A percentile compares a stretch with the other conserved stretches of the same genome.
Conservation (phyloP, 2,329 filamentous ascomycete genomes). For the Leptographium lundbergii region DNA sequence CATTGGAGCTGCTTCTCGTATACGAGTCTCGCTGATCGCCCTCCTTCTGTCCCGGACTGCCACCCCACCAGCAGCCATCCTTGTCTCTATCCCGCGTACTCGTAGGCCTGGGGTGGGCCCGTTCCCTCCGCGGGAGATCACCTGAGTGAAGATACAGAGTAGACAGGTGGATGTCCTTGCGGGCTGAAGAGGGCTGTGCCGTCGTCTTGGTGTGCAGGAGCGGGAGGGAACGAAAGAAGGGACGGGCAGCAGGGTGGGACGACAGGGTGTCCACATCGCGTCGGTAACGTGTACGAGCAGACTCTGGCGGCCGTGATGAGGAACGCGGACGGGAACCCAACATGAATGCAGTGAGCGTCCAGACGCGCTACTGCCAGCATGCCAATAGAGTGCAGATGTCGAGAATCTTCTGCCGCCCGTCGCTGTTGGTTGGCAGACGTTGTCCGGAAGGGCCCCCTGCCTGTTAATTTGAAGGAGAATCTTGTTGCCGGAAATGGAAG, state of each 20-base stretch:
- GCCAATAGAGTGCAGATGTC: no score
- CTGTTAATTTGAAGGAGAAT: background rate
- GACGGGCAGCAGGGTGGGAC: background rate
- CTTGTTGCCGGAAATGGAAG: background rate
- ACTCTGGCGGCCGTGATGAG: no score
- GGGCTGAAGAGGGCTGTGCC: constrained; percentile 5
- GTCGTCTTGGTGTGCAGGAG: constrained; percentile 2
- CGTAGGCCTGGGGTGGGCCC: background rate
- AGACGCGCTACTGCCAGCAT: no score
- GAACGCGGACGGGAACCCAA: no score
- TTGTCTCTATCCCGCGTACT: background rate
- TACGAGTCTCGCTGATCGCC: background rate
- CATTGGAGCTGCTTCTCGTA: background rate
- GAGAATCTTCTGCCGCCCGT: background rate
- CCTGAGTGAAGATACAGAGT: background rate
- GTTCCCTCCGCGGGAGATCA: constrained; percentile 5
- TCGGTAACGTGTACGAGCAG: no score
- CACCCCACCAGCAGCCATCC: background rate
- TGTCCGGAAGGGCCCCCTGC: no score
- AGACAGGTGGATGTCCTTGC: background rate
- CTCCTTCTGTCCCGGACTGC: background rate
- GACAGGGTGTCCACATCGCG: background rate
- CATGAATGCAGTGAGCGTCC: no score
- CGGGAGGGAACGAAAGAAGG: constrained; percentile 5
- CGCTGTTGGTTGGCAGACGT: background rate